These are phyloP conservation scores for Vigna hirtella DNA, from an alignment of 306 rosid species.

Conservation along the genomic window DNA sequence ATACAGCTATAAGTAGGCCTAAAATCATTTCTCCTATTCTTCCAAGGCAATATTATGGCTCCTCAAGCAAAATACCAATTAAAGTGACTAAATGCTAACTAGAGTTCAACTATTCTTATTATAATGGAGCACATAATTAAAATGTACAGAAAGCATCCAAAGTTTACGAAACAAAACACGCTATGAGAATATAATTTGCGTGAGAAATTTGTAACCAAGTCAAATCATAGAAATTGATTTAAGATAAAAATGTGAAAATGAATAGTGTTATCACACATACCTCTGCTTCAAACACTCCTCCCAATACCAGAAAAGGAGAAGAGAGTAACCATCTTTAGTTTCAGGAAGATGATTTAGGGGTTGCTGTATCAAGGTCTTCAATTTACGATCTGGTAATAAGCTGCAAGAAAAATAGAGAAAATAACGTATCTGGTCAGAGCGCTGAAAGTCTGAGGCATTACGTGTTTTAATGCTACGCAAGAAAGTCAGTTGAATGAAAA, in stretches of 20 bases:
- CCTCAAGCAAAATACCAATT: neutral
- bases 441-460: neutral
- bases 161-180: constrained; percentile 12
- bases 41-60: neutral
- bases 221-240: constrained; percentile 10
- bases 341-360: constrained; percentile 77
- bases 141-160: neutral
- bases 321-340: constrained; percentile 90
- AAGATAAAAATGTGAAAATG: constrained; percentile 16
- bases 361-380: constrained; percentile 79
- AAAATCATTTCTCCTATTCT: constrained; percentile 8
- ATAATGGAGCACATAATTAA: constrained; percentile 5
- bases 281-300: constrained; percentile 97
- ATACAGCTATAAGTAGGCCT: constrained; percentile 10
- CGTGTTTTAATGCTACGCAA: constrained; percentile 7
- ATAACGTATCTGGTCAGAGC: constrained; percentile 32
- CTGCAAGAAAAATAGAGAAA: constrained; percentile 55
- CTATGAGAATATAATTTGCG: constrained; percentile 25
- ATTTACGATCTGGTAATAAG: constrained; percentile 87
- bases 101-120: constrained; percentile 16
- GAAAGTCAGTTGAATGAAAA: neutral
- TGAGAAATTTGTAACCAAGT: neutral
- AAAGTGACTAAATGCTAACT: neutral
- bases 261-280: constrained; percentile 47
- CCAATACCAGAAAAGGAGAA: constrained; percentile 92